Conservation (phyloP, 768 basidiomycete species). For the Pulveroboletus sp. region DNA sequence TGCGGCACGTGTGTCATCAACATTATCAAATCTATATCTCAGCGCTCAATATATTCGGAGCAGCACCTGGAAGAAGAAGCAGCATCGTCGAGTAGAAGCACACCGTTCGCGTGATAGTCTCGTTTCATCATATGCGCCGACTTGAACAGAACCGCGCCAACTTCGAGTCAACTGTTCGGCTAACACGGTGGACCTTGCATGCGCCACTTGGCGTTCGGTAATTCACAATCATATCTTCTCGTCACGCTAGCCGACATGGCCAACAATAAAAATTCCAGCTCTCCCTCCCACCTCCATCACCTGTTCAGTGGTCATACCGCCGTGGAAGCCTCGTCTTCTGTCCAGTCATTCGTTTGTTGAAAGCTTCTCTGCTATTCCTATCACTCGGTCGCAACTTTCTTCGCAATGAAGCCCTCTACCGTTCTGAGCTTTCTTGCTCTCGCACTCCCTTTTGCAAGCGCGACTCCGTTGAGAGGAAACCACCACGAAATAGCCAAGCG, state of each 20-base stretch:
- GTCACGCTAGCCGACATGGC: slow-evolving; percentile 22
- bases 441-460: slow-evolving; percentile 31
- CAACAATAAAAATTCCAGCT: not conserved
- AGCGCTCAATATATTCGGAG: no score
- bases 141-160: no score
- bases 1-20: no score
- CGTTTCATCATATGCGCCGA: no score
- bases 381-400: not conserved
- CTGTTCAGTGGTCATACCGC: slow-evolving; percentile 1
- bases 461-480: slow-evolving; percentile 27
- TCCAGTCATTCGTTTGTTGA: slow-evolving; percentile 22
- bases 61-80: no score
- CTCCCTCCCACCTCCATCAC: slow-evolving; percentile 1
- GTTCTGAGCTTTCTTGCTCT: slow-evolving; percentile 33
- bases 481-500: slow-evolving; percentile 47
- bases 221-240: not conserved
- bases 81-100: no score
- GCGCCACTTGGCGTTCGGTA: not conserved
- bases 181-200: not conserved
- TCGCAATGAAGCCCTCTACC: slow-evolving; percentile 25
- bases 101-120: no score
- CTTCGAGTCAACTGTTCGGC: not conserved
- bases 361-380: not conserved
- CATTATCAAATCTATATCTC: no score
- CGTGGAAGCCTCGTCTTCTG: slow-evolving; percentile 8